Conservation (phyloP, 1,284 basidiomycete genomes). For the Phylloporus sp. region DNA sequence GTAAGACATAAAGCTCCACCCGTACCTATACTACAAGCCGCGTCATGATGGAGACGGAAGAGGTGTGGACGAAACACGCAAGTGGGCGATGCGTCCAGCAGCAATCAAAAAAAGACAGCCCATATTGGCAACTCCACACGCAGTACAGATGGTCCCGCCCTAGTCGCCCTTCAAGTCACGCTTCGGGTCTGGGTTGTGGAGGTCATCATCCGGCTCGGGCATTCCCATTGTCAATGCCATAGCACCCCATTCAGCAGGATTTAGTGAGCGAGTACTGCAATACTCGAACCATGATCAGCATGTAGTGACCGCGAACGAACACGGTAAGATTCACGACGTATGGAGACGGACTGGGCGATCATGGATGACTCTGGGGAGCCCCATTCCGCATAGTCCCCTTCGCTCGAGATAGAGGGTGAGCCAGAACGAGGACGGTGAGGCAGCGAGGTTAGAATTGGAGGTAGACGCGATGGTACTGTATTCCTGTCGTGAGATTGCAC, state of each 20-base stretch:
- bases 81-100: constrained; percentile 52
- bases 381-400: constrained; percentile 21
- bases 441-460: constrained; percentile 26
- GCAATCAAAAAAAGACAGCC: constrained; percentile 63
- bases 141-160: constrained; percentile 53
- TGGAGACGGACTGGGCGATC: constrained; percentile 31
- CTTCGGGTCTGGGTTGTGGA: constrained; percentile 55
- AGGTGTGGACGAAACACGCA: constrained; percentile 43
- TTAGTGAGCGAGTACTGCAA: constrained; percentile 35
- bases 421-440: no score
- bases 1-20: constrained; percentile 56
- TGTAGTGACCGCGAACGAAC: not conserved
- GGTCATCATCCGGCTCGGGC: constrained; percentile 54
- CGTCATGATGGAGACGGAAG: constrained; percentile 4
- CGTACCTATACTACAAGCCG: constrained; percentile 9
- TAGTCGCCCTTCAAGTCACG: constrained; percentile 37
- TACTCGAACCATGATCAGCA: constrained; percentile 2
- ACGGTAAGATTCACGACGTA: constrained; percentile 27
- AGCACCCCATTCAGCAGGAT: constrained; percentile 38
- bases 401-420: constrained; percentile 20
- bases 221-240: constrained; percentile 27
- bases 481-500: constrained; percentile 22
- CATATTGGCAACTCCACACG: constrained; percentile 54
- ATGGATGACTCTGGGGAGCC: constrained; percentile 18
- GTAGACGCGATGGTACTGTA: constrained; percentile 35